Evolutionary conservation across 768 basidiomycete species (phyloP).

Genomic region (Chalciporus pseudorubinellus): DNA sequence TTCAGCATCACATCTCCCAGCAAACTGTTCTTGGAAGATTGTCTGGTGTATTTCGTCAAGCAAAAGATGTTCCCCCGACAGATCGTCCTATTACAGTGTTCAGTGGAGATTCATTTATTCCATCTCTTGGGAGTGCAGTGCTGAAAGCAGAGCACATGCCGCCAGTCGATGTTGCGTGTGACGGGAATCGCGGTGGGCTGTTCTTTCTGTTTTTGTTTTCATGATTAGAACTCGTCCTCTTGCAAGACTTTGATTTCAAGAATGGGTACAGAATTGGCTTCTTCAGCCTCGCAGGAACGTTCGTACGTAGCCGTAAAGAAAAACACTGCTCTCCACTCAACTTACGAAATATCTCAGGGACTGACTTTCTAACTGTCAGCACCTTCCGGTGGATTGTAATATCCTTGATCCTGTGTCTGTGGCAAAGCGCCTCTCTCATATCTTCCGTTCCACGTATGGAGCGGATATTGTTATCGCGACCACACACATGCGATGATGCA

Average conservation of each 20-base stretch:
- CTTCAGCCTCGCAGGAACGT: conserved; percentile 12
- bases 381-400: conserved; percentile 5
- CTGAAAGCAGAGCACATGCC: conserved; percentile 7
- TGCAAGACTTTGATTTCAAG: conserved; percentile 5
- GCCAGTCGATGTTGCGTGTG: conserved; percentile 6
- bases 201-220: too few relatives aligned
- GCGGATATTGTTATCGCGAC: conserved; percentile 8
- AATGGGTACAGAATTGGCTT: conserved; percentile 6
- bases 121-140: conserved; percentile 6
- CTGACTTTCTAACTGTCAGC: conserved; percentile 8
- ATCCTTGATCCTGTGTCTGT: conserved; percentile 11
- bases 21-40: conserved; percentile 1
- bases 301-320: not conserved
- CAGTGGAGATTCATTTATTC: conserved; percentile 11
- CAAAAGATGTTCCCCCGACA: conserved; percentile 1
- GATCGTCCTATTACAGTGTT: conserved; percentile 3
- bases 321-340: not conserved
- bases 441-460: not conserved
- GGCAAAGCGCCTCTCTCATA: conserved; percentile 2
- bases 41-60: conserved; percentile 1
- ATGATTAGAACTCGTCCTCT: not conserved
- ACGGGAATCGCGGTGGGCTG: conserved; percentile 8
- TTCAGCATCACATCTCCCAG: conserved; percentile 10
- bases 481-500: conserved; percentile 11
- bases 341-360: not conserved